phyloP scores from a whole-genome alignment of 2,329 filamentous ascomycete genomes.

The Nigrograna mackinnonii region DNA sequence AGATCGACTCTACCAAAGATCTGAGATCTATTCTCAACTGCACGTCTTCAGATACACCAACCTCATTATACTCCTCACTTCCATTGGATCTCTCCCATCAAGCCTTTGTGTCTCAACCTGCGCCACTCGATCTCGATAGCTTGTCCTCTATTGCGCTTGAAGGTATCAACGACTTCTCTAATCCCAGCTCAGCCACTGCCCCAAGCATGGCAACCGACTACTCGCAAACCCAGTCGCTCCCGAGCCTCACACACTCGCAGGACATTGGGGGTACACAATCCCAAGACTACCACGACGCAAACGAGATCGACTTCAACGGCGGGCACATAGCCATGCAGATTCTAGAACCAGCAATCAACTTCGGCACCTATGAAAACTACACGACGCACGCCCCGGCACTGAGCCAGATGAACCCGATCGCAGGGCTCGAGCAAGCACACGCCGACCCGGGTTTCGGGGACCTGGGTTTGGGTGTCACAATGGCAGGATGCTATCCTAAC shows the following conservation, averaged over 20 bases:
- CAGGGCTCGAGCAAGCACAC: conserved; percentile 16
- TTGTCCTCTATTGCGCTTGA: conserved; percentile 20
- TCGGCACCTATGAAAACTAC: conserved; percentile 22
- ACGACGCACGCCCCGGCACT: conserved; percentile 3
- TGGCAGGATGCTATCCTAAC: conserved; percentile 20
- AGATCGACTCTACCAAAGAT: conserved; percentile 7
- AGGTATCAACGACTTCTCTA: conserved; percentile 22
- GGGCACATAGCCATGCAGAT: conserved; percentile 42
- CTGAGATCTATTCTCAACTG: conserved; percentile 3
- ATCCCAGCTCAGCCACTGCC: conserved; percentile 21
- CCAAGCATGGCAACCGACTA: conserved; percentile 29
- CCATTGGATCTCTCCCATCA: conserved; percentile 19
- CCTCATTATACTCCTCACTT: conserved; percentile 19
- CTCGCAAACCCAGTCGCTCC: conserved; percentile 24
- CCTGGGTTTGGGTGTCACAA: conserved; percentile 9
- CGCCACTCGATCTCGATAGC: conserved; percentile 22
- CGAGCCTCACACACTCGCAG: conserved; percentile 22
- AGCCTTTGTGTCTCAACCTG: conserved; percentile 17
- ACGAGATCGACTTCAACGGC: conserved; percentile 44
- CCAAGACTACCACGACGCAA: conserved; percentile 25
- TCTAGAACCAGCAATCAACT: conserved; percentile 38
- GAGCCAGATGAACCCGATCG: conserved; percentile 14
- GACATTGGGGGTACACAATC: conserved; percentile 13
- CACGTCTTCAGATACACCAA: conserved; percentile 3
- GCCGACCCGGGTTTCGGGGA: conserved; percentile 12